These are phyloP conservation scores for Cryptosporidium tyzzeri DNA, from an alignment of 169 alveolate genomes.

Conservation along the genomic window DNA sequence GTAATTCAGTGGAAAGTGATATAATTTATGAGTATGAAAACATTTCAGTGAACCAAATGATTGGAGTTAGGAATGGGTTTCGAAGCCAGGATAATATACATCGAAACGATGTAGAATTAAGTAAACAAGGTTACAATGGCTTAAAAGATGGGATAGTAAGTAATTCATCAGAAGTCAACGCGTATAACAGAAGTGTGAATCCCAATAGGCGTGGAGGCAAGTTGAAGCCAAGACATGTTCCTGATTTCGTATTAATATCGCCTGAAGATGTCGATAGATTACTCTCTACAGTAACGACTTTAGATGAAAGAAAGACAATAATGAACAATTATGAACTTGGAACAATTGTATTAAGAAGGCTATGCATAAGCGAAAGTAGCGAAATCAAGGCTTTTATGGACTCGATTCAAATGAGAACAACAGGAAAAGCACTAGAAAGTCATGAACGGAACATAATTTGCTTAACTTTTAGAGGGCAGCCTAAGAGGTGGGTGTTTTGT, in stretches of 20 bases:
- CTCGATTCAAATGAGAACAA: conserved; percentile 75
- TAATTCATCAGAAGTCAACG: conserved; percentile 8
- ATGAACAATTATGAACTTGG: conserved; percentile 71
- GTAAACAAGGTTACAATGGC: conserved; percentile 4
- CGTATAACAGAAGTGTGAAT: not conserved
- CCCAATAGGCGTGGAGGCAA: conserved; percentile 64
- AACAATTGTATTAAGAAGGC: conserved; percentile 57
- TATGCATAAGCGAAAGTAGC: conserved; percentile 69
- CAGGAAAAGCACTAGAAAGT: conserved; percentile 73
- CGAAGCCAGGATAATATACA: conserved; percentile 1
- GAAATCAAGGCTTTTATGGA: conserved; percentile 77
- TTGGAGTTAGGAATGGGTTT: conserved; percentile 21
- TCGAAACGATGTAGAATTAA: conserved; percentile 21
- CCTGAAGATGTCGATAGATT: conserved; percentile 62
- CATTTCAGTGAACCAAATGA: conserved; percentile 15
- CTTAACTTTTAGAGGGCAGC: conserved; percentile 67
- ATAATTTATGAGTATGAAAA: conserved; percentile 53
- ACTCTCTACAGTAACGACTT: conserved; percentile 45
- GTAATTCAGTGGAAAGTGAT: conserved; percentile 39
- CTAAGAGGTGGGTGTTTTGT: conserved; percentile 75
- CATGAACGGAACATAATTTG: conserved; percentile 69
- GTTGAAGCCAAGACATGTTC: conserved; percentile 73
- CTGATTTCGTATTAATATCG: conserved; percentile 71
- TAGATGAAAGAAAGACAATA: conserved; percentile 45
- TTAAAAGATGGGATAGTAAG: conserved; percentile 32